phyloP scores from a whole-genome alignment of 441 rosid genomes.

The Aleurites moluccanus region DNA sequence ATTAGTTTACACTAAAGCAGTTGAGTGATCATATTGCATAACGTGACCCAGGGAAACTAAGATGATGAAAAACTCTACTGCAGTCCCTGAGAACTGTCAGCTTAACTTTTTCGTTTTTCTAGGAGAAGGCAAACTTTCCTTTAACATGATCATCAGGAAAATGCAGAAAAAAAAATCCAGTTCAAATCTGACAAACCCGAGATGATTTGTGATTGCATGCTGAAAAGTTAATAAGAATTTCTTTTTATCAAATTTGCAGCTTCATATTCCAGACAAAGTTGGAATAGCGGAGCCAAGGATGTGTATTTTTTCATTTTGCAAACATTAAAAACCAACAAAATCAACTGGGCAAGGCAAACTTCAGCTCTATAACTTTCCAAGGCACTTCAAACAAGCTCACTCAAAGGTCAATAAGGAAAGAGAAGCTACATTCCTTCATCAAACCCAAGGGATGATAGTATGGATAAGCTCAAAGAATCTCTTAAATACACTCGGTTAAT shows the following conservation, averaged over 20 bases:
- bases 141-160: background rate
- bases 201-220: background rate
- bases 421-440: background rate
- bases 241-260: too few relatives aligned
- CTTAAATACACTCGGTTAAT: conserved; percentile 10
- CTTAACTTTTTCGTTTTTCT: too few relatives aligned
- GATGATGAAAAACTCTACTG: background rate
- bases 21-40: background rate
- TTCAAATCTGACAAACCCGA: background rate
- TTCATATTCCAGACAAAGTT: background rate
- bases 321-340: background rate
- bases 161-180: background rate
- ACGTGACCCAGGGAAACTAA: background rate
- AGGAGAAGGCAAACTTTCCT: too few relatives aligned
- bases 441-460: background rate
- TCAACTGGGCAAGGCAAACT: background rate
- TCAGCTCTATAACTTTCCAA: background rate
- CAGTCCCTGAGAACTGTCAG: background rate
- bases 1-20: background rate
- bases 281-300: background rate
- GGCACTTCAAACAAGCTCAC: background rate
- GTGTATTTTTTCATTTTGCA: background rate
- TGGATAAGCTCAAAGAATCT: background rate
- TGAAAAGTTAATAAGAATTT: background rate
- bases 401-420: background rate